Evolutionary conservation across 768 basidiomycete genomes (phyloP).

Genomic region (Neoboletus magnificus): DNA sequence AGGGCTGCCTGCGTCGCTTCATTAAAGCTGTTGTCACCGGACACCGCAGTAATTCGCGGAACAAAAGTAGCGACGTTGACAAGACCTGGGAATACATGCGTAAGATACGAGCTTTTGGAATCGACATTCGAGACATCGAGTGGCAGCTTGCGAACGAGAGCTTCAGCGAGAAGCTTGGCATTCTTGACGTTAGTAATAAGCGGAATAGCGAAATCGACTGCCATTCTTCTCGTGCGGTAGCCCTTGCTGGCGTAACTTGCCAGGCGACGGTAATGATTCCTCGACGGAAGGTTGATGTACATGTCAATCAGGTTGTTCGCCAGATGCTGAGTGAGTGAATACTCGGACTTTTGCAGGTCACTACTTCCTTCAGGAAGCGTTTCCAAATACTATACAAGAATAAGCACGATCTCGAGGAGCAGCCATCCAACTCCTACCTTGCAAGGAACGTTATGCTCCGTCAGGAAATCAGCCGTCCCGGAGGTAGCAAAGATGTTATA

Average conservation of each 20-base stretch:
- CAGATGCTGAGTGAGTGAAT: slow-evolving; percentile 94
- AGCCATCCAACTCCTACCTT: slow-evolving; percentile 50
- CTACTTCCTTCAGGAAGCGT: slow-evolving; percentile 72
- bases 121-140: slow-evolving; percentile 89
- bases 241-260: slow-evolving; percentile 97
- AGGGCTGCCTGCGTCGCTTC: slow-evolving; percentile 77
- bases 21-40: slow-evolving; percentile 51
- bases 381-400: slow-evolving; percentile 70
- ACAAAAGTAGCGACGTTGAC: slow-evolving; percentile 87
- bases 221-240: slow-evolving; percentile 96
- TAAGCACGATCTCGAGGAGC: not conserved
- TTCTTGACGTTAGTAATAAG: slow-evolving; percentile 99
- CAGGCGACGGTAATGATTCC: slow-evolving; percentile 95
- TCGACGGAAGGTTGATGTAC: slow-evolving; percentile 99
- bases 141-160: slow-evolving; percentile 83
- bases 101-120: slow-evolving; percentile 90
- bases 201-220: slow-evolving; percentile 96
- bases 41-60: slow-evolving; percentile 57
- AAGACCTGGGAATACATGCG: slow-evolving; percentile 87
- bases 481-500: slow-evolving; percentile 97
- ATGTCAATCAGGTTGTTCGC: slow-evolving; percentile 97
- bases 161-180: slow-evolving; percentile 94
- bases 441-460: slow-evolving; percentile 95
- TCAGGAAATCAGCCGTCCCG: slow-evolving; percentile 96
- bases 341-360: slow-evolving; percentile 90